Evolutionary conservation across 805 yeast species (phyloP).

Genomic region (Ascoidea tarda): DNA sequence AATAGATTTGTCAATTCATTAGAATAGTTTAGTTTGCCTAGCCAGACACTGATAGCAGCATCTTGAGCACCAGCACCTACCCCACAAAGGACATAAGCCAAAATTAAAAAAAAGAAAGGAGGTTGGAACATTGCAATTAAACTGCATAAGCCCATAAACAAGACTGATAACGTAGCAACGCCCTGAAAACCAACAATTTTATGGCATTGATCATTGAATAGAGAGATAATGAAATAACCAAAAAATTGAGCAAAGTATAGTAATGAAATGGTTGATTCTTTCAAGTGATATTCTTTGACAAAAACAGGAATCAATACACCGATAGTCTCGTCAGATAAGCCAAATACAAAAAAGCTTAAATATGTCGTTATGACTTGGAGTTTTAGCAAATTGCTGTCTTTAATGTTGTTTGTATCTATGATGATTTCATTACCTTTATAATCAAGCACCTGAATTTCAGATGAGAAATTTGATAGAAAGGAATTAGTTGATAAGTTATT

Average conservation of each 20-base stretch:
- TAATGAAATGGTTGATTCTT: slow-evolving; percentile 32
- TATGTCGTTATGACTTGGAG: slow-evolving; percentile 28
- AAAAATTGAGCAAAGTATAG: slow-evolving; percentile 36
- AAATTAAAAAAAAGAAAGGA: slow-evolving; percentile 18
- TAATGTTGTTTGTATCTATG: slow-evolving; percentile 23
- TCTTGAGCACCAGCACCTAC: slow-evolving; percentile 44
- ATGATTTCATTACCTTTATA: slow-evolving; percentile 11
- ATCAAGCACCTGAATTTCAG: no score
- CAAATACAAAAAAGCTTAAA: slow-evolving; percentile 29
- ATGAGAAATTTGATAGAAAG: no score
- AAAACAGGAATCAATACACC: slow-evolving; percentile 45
- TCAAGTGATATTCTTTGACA: slow-evolving; percentile 29
- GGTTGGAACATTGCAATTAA: slow-evolving; percentile 18
- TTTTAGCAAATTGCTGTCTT: slow-evolving; percentile 20
- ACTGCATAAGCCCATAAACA: slow-evolving; percentile 24
- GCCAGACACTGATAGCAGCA: slow-evolving; percentile 39
- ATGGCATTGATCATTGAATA: slow-evolving; percentile 29
- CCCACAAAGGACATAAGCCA: slow-evolving; percentile 30
- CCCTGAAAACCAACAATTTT: slow-evolving; percentile 32
- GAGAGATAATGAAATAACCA: slow-evolving; percentile 43
- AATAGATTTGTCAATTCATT: slow-evolving; percentile 44
- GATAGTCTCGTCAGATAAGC: slow-evolving; percentile 44
- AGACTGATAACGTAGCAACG: slow-evolving; percentile 22
- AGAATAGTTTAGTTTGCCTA: slow-evolving; percentile 30
- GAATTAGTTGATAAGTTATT: no score